phyloP scores from a whole-genome alignment of 78 protist genomes.

The Anaeramoeba ignava region DNA sequence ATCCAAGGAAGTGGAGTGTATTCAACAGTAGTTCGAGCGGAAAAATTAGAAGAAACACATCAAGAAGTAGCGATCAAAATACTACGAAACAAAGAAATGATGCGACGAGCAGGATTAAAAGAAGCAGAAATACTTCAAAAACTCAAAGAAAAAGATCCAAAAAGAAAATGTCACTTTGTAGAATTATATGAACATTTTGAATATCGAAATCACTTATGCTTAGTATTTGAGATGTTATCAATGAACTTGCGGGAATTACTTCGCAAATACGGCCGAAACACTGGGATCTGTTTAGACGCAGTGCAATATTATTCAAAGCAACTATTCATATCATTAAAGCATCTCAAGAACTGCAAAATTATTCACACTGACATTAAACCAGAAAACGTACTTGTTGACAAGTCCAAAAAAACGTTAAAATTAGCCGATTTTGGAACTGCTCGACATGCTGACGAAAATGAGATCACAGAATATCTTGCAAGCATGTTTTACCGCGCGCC shows the following conservation, averaged over 20 bases:
- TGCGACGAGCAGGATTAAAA: conserved; percentile 38
- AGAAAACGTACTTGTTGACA: conserved; percentile 46
- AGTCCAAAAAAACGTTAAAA: conserved; percentile 36
- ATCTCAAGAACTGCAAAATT: conserved; percentile 29
- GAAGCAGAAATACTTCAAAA: conserved; percentile 51
- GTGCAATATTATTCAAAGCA: conserved; percentile 60
- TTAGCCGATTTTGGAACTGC: conserved; percentile 81
- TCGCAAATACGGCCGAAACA: conserved; percentile 46
- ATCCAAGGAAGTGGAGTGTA: conserved; percentile 67
- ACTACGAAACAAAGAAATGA: conserved; percentile 52
- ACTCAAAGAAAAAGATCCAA: conserved; percentile 27
- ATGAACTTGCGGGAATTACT: conserved; percentile 63
- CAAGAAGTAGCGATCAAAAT: conserved; percentile 72
- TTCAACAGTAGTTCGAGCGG: conserved; percentile 63
- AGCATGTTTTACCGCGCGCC: conserved; percentile 84
- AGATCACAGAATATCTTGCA: conserved; percentile 57
- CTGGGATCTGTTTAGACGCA: conserved; percentile 59
- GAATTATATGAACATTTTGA: conserved; percentile 39
- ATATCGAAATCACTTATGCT: conserved; percentile 64
- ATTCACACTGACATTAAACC: conserved; percentile 79
- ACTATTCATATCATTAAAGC: conserved; percentile 52
- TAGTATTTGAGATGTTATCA: conserved; percentile 64
- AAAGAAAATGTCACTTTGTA: conserved; percentile 40
- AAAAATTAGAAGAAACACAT: conserved; percentile 20
- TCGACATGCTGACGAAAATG: conserved; percentile 34